Base-by-base conservation (phyloP, 1,284 basidiomycete species). In the Cutaneotrichosporon cavernicola region DNA sequence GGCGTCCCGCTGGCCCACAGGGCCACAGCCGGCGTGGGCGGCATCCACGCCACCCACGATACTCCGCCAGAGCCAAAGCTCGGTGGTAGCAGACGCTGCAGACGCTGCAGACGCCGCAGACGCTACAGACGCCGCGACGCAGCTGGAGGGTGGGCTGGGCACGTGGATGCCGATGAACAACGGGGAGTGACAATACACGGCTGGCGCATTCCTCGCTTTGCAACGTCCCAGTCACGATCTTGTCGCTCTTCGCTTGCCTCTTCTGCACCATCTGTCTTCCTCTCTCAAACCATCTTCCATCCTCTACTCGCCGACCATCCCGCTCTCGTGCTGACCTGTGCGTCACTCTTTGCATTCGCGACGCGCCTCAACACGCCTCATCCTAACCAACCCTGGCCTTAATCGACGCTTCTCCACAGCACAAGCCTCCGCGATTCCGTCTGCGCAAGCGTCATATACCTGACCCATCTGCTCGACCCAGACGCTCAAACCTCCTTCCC, bases 121-220 rank as follows among this genome's bases (percentile, higher is more conserved):
- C n/a, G n/a, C n/a, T n/a, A n/a, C n/a, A 34, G 34, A 34, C 34
- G 34, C 34, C 10, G 34, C n/a, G n/a, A n/a, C n/a, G 34, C 34
- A 6, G 34, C 34, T 46, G 43, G 16, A 46, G 18, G 7, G 18
- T n/a, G 43, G 43, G 43, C 18, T 46, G 43, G 18, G 43, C 43
- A 18, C 43, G 18, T 46, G 43, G 43, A 36, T 13, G 43, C 18
- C 7, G 43, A 18, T 46, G 18, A 46, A 46, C 43, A n/a, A 46
- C 18, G 7, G 18, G 43, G 21, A 1, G 5, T 4, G 43, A 46
- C 43, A 46, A 46, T 46, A 1, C 43, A 18, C 18, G 18, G 14
- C 43, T 46, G 43, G 43, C 43, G 43, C 43, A 46, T 46, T 46
- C 43, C 43, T 46, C 43, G 18, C 43, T 46, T 46, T 46, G 43